phyloP scores from a whole-genome alignment of 1,139 yeast genomes.

The Yamadazyma blattariae region DNA sequence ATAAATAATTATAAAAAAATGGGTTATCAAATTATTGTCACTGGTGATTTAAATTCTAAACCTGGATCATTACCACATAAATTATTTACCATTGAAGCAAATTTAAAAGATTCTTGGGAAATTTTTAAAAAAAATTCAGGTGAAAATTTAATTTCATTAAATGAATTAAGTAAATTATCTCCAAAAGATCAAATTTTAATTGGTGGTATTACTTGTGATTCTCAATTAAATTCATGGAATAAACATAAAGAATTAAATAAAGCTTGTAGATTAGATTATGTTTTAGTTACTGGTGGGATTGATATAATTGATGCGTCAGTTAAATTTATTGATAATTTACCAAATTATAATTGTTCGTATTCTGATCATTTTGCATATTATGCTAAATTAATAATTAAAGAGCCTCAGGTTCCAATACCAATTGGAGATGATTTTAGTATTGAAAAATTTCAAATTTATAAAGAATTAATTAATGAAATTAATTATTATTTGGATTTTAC shows the following conservation, averaged over 20 bases:
- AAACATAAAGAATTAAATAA: conserved; percentile 56
- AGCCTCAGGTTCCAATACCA: conserved; percentile 23
- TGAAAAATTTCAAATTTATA: conserved; percentile 32
- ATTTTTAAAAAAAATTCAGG: conserved; percentile 47
- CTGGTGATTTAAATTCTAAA: conserved; percentile 87
- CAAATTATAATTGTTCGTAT: conserved; percentile 61
- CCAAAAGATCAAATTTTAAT: conserved; percentile 65
- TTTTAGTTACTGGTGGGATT: conserved; percentile 56
- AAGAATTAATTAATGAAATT: conserved; percentile 54
- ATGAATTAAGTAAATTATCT: conserved; percentile 47
- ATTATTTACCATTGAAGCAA: conserved; percentile 67
- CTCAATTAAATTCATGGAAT: conserved; percentile 85
- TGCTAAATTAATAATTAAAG: conserved; percentile 51
- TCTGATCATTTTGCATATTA: conserved; percentile 94
- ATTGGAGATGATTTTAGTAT: neutral
- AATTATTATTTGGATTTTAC: conserved; percentile 54
- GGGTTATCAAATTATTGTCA: conserved; percentile 83
- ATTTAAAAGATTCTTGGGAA: conserved; percentile 82
- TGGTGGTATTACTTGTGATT: conserved; percentile 91
- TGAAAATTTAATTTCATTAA: conserved; percentile 15
- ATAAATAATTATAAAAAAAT: conserved; percentile 61
- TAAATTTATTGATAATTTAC: conserved; percentile 65
- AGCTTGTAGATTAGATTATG: conserved; percentile 91
- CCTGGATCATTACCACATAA: conserved; percentile 85
- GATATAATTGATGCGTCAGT: conserved; percentile 61